Evolutionary conservation across 495 filamentous ascomycete genomes (phyloP).

Genomic region (Alectoria sarmentosa): DNA sequence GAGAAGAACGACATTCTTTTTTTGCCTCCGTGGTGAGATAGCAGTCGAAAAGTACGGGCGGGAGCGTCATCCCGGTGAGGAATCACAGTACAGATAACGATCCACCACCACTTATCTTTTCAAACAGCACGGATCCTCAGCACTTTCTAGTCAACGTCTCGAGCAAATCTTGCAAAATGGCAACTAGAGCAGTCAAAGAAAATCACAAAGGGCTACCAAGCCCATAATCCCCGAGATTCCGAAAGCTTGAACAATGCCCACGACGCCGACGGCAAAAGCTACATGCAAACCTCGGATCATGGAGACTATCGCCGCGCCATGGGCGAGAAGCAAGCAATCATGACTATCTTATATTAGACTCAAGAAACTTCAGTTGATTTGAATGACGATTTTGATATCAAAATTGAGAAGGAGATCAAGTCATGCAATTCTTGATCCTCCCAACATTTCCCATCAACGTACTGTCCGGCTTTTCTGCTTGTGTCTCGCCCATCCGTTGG

Average conservation of each 20-base stretch:
- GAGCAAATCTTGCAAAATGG: neutral
- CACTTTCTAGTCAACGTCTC: no score
- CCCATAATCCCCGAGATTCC: constrained; percentile 10
- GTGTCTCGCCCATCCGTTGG: neutral
- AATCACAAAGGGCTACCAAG: constrained; percentile 8
- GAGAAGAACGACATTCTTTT: neutral
- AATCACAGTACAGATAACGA: neutral
- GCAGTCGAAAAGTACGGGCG: neutral
- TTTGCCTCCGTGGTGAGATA: neutral
- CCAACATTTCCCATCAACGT: neutral
- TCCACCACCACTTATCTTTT: neutral
- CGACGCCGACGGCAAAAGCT: constrained; percentile 30
- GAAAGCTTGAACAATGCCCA: constrained; percentile 35
- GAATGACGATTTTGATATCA: constrained; percentile 45
- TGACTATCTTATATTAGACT: constrained; percentile 37
- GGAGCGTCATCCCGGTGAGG: neutral
- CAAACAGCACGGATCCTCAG: no score
- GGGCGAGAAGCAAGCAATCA: constrained; percentile 21
- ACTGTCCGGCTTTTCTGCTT: neutral
- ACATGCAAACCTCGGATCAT: constrained; percentile 26
- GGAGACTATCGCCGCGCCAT: constrained; percentile 23
- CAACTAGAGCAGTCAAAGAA: neutral
- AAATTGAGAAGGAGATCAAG: constrained; percentile 31
- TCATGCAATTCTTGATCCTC: constrained; percentile 2
- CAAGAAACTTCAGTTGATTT: constrained; percentile 42